These are phyloP conservation scores for Chrysoporthe cubensis DNA, from an alignment of 2,329 filamentous ascomycete species.

Conservation along the genomic window DNA sequence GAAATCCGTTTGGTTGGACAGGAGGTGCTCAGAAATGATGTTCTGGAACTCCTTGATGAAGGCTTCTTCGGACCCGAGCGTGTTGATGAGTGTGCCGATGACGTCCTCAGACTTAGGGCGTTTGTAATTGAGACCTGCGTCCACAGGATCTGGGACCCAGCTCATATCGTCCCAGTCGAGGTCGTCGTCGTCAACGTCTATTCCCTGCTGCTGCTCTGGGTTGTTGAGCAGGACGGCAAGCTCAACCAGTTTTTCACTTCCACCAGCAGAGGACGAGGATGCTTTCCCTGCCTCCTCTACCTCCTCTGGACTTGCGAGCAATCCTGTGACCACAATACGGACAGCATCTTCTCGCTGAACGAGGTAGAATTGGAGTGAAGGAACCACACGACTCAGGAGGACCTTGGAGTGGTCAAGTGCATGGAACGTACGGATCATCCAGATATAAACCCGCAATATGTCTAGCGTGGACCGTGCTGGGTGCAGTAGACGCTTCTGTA, in stretches of 20 bases:
- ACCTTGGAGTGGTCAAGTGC: slow-evolving; percentile 78
- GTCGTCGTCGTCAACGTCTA: slow-evolving; percentile 65
- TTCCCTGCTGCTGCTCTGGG: slow-evolving; percentile 56
- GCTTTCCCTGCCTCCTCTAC: slow-evolving; percentile 38
- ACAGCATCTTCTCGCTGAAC: slow-evolving; percentile 77
- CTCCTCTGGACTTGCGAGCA: slow-evolving; percentile 66
- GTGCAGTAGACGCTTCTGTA: slow-evolving; percentile 71
- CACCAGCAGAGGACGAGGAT: neutral
- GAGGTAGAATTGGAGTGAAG: slow-evolving; percentile 74
- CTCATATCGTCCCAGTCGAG: slow-evolving; percentile 91
- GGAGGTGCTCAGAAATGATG: slow-evolving; percentile 82
- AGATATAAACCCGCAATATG: slow-evolving; percentile 77
- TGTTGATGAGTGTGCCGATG: slow-evolving; percentile 84
- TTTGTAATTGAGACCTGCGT: slow-evolving; percentile 90
- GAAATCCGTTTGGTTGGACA: slow-evolving; percentile 69
- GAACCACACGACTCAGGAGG: slow-evolving; percentile 73
- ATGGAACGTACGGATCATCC: slow-evolving; percentile 77
- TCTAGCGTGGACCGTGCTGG: slow-evolving; percentile 76
- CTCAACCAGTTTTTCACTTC: slow-evolving; percentile 60
- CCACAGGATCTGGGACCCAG: slow-evolving; percentile 91
- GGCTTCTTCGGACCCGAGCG: slow-evolving; percentile 85
- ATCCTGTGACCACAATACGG: slow-evolving; percentile 74
- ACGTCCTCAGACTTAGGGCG: slow-evolving; percentile 86
- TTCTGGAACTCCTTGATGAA: slow-evolving; percentile 94
- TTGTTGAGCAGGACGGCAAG: slow-evolving; percentile 69